Evolutionary conservation across 202 grass and related monocot species (phyloP).

Genomic region (Hordeum pubiflorum): DNA sequence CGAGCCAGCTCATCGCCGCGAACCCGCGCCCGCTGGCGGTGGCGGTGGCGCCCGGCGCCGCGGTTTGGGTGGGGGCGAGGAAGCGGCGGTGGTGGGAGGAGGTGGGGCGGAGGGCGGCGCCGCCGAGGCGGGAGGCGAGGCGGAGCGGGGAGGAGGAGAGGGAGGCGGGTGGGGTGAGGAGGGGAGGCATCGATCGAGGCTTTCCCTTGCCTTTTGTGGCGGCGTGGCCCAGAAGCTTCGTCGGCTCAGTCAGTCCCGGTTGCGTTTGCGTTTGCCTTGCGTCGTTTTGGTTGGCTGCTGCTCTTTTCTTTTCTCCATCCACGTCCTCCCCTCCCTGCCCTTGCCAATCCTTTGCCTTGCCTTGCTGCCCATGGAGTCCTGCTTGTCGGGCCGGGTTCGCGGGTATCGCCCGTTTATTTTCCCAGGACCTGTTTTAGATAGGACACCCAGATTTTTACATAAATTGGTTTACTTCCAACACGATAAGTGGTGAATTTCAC

Average conservation of each 20-base stretch:
- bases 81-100: constrained; percentile 25
- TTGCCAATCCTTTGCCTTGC: not conserved
- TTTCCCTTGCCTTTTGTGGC: constrained; percentile 33
- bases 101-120: not conserved
- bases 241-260: not conserved
- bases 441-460: too few species aligned
- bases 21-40: not conserved
- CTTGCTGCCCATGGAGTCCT: not conserved
- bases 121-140: constrained; percentile 25
- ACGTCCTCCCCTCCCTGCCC: not conserved
- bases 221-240: constrained; percentile 42
- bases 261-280: not conserved
- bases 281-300: not conserved
- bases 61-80: constrained; percentile 26
- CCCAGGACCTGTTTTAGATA: too few species aligned
- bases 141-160: constrained; percentile 22
- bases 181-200: constrained; percentile 57
- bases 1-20: constrained; percentile 81
- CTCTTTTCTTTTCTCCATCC: not conserved
- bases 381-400: not conserved
- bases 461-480: too few species aligned
- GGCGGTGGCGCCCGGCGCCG: not conserved
- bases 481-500: too few species aligned
- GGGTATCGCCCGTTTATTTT: too few species aligned
- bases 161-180: constrained; percentile 33